Percentiles rank a stretch among this genome's conserved stretches.
phyloP scores from a whole-genome alignment of 2,329 filamentous ascomycete species.

The Penicillium sp. region DNA sequence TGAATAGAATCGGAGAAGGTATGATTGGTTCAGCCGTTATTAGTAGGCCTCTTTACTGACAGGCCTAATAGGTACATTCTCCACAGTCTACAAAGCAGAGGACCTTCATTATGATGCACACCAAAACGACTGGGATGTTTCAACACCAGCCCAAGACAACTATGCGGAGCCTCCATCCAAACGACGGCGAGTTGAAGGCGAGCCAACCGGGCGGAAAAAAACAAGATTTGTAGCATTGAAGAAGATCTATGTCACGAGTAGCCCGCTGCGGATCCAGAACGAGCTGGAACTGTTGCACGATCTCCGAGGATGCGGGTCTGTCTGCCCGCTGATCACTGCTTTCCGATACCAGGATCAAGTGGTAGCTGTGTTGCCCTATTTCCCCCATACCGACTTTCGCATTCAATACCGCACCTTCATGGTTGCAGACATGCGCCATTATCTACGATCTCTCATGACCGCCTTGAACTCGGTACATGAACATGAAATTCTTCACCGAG shows the following conservation, averaged over 20 bases:
- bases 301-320: slow-evolving; percentile 74
- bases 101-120: slow-evolving; percentile 82
- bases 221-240: slow-evolving; percentile 92
- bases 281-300: slow-evolving; percentile 92
- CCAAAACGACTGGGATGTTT: slow-evolving; percentile 81
- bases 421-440: slow-evolving; percentile 80
- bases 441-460: slow-evolving; percentile 83
- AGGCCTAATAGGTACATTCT: slow-evolving; percentile 74
- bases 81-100: slow-evolving; percentile 97
- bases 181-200: slow-evolving; percentile 46
- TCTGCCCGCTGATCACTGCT: slow-evolving; percentile 95
- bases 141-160: slow-evolving; percentile 59
- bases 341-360: slow-evolving; percentile 94
- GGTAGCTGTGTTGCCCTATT: slow-evolving; percentile 90
- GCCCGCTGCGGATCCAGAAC: slow-evolving; percentile 88
- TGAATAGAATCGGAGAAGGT: slow-evolving; percentile 98
- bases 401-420: slow-evolving; percentile 87
- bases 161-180: slow-evolving; percentile 69
- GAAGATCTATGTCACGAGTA: slow-evolving; percentile 99
- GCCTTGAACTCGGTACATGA: slow-evolving; percentile 81
- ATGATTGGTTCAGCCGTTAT: slow-evolving; percentile 17
- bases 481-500: slow-evolving; percentile 82
- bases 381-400: slow-evolving; percentile 90
- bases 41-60: neutral
- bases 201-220: slow-evolving; percentile 44